Evolutionary conservation across 148 eudicot genomes (phyloP).

Genomic region (Rhododendron williamsianum): DNA sequence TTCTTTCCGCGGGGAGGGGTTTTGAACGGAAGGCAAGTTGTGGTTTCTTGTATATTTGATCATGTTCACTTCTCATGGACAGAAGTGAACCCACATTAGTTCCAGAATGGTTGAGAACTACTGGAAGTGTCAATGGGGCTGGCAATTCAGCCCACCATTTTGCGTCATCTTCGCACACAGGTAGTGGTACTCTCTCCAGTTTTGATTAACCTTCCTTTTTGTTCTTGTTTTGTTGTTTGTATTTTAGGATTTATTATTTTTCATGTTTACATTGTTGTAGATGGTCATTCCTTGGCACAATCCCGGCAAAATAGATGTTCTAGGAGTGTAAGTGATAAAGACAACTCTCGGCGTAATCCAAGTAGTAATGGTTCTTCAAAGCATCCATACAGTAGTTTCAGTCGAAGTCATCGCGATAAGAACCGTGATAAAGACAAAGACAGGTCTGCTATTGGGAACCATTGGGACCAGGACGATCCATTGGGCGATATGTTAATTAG

Average conservation of each 20-base stretch:
- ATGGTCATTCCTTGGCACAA: slow-evolving; percentile 22
- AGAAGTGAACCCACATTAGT: slow-evolving; percentile 47
- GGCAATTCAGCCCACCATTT: slow-evolving; percentile 18
- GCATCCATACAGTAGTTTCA: slow-evolving; percentile 43
- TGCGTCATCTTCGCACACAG: slow-evolving; percentile 23
- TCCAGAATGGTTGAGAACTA: slow-evolving; percentile 51
- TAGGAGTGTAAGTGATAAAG: slow-evolving; percentile 18
- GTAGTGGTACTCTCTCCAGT: slow-evolving; percentile 11
- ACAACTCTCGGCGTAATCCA: slow-evolving; percentile 29
- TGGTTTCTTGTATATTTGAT: slow-evolving; percentile 21
- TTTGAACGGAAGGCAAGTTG: slow-evolving; percentile 14
- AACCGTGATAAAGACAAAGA: slow-evolving; percentile 49
- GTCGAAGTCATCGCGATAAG: slow-evolving; percentile 35
- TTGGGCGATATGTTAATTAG: slow-evolving; percentile 40
- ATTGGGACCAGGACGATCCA: slow-evolving; percentile 69
- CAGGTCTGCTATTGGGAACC: slow-evolving; percentile 39
- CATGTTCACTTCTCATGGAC: slow-evolving; percentile 39
- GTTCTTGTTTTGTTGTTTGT: not conserved
- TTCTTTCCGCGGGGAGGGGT: not conserved
- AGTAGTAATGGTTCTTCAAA: slow-evolving; percentile 42
- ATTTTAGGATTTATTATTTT: not conserved
- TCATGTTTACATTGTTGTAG: slow-evolving; percentile 11
- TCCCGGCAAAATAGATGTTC: slow-evolving; percentile 28
- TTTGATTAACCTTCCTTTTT: not conserved
- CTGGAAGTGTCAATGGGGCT: slow-evolving; percentile 33